Evolutionary conservation across 202 grass and related monocot genomes (phyloP).

Genomic region (Carex sylvatica): DNA sequence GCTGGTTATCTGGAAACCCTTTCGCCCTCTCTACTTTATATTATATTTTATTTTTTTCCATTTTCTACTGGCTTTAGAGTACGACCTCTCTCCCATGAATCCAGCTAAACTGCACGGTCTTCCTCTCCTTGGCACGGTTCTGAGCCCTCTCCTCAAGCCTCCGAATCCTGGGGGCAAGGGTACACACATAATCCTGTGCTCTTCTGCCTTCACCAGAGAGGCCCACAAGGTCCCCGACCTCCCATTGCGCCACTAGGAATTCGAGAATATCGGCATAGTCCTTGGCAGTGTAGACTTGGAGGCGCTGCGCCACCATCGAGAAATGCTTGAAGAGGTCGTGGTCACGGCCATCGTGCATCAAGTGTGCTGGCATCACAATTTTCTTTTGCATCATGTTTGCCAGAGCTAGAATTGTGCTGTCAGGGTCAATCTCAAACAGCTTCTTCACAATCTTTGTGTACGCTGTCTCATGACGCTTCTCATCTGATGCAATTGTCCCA

Average conservation of each 20-base stretch:
- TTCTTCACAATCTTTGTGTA: slow-evolving; percentile 45
- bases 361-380: slow-evolving; percentile 58
- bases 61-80: slow-evolving; percentile 23
- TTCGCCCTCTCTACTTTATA: background rate
- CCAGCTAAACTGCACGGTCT: slow-evolving; percentile 47
- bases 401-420: slow-evolving; percentile 44
- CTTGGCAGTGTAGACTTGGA: slow-evolving; percentile 50
- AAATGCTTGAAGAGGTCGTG: slow-evolving; percentile 41
- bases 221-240: slow-evolving; percentile 29
- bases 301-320: slow-evolving; percentile 42
- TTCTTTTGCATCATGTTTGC: slow-evolving; percentile 61
- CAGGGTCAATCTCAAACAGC: slow-evolving; percentile 59
- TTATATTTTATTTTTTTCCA: background rate
- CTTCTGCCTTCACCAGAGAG: slow-evolving; percentile 41
- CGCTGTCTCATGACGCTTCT: slow-evolving; percentile 61
- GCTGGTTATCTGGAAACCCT: background rate
- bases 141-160: slow-evolving; percentile 55
- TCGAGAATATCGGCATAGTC: slow-evolving; percentile 72
- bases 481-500: slow-evolving; percentile 58
- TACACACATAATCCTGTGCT: slow-evolving; percentile 50
- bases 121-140: slow-evolving; percentile 39
- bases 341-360: slow-evolving; percentile 57
- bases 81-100: slow-evolving; percentile 42
- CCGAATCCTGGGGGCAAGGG: slow-evolving; percentile 46
- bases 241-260: slow-evolving; percentile 49